phyloP scores from a whole-genome alignment of 2,329 filamentous ascomycete genomes.

The Moelleriella libera region DNA sequence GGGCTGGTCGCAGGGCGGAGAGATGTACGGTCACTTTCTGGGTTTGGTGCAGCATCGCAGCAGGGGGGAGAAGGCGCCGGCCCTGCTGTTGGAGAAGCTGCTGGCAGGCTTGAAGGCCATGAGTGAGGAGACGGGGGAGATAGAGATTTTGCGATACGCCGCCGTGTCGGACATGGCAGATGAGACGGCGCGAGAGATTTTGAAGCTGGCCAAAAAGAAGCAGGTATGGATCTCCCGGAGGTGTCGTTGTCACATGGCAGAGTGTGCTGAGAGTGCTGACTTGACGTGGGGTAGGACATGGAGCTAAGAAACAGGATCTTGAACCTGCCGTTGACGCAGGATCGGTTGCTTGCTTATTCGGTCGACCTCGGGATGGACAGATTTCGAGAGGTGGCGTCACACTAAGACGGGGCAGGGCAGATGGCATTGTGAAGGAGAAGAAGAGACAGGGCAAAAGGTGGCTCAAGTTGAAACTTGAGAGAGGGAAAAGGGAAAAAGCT shows the following conservation, averaged over 20 bases:
- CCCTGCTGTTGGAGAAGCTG: conserved; percentile 39
- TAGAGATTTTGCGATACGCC: conserved; percentile 43
- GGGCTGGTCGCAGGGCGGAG: conserved; percentile 67
- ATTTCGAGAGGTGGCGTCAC: conserved; percentile 49
- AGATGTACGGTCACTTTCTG: conserved; percentile 58
- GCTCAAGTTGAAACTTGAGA: too few species aligned
- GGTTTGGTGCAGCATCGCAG: conserved; percentile 30
- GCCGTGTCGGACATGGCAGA: conserved; percentile 73
- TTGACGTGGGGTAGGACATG: conserved; percentile 12
- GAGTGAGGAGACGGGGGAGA: conserved; percentile 26
- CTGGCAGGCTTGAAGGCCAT: conserved; percentile 41
- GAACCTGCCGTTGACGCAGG: conserved; percentile 54
- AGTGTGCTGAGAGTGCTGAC: conserved; percentile 1
- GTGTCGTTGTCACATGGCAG: background rate
- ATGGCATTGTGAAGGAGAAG: background rate
- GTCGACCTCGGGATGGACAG: conserved; percentile 55
- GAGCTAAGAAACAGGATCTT: conserved; percentile 31
- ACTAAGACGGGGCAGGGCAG: conserved; percentile 9
- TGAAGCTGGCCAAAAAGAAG: conserved; percentile 38
- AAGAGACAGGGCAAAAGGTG: too few species aligned
- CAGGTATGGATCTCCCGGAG: conserved; percentile 25
- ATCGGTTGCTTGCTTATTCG: conserved; percentile 56
- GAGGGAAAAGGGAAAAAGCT: too few species aligned
- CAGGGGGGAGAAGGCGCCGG: conserved; percentile 24
- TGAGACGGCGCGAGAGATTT: conserved; percentile 52